Evolutionary conservation across 1,284 basidiomycete genomes (phyloP), one percentile per base, ranked within the genome.

Genomic region (Phellopilus nigrolimitatus): DNA sequence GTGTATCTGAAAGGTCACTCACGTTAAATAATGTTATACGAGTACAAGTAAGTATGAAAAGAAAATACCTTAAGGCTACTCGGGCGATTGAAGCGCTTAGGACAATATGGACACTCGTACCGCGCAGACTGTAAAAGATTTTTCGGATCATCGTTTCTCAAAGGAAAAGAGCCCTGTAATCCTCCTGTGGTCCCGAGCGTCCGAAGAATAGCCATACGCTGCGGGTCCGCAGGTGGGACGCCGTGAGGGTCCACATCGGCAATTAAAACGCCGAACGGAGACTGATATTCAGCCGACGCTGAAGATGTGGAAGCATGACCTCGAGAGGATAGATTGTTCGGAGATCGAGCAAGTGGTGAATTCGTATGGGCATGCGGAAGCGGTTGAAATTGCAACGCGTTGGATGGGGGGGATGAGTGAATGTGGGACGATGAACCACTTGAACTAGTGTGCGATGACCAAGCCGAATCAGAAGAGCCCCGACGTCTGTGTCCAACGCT

Each of bases 41-140:
- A 43, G 40, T 31, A 46, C 54, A 55, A 56, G 39, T 36, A 38
- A 47, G 47, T 48, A 44, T 53, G 49, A 51, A 41, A 48, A 36
- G 51, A 39, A 47, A 63, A 54, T 56, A 86, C 88, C 78, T 80
- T 88, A 59, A 91, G 73, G 65, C 87, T 90, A 58, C 87, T 89
- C 0, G 88, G 88, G 22, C 88, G 76, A 61, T 78, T 89, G 68
- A 91, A 91, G 25, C 82, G 79, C 64, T 90, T 91, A 22, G 81
- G 79, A 63, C 88, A 91, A 65, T 84, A 88, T 37, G 65, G 69
- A 60, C 88, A 91, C 60, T 87, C 84, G 61, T 90, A 91, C 64
- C 83, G 84, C 47, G 76, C 64, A 21, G 69, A 59, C 30, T 62
- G 59, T 37, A 47, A 56, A 12, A 66, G 57, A 17, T 59, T 54